phyloP scores from a whole-genome alignment of 2,329 filamentous ascomycete genomes.

The Blastomyces silverae region DNA sequence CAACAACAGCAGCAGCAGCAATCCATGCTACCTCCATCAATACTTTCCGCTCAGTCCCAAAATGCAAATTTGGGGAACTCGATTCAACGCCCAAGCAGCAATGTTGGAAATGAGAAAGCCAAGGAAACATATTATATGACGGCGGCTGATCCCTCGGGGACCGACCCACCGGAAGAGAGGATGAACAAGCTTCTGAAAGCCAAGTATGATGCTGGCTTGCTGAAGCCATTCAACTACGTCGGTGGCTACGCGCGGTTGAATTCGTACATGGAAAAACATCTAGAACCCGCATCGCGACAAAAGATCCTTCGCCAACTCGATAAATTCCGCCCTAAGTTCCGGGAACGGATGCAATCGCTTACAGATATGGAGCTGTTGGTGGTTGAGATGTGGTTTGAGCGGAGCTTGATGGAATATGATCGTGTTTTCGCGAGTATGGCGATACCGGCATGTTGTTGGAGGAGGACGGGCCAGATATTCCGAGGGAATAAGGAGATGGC shows the following conservation, averaged over 20 bases:
- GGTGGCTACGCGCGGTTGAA: slow-evolving; percentile 88
- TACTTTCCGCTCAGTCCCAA: slow-evolving; percentile 27
- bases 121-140: slow-evolving; percentile 90
- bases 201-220: slow-evolving; percentile 89
- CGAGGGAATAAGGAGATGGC: slow-evolving; percentile 98
- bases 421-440: slow-evolving; percentile 99
- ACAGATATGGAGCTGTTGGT: slow-evolving; percentile 91
- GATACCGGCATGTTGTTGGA: slow-evolving; percentile 94
- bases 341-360: slow-evolving; percentile 84
- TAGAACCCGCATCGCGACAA: slow-evolving; percentile 73
- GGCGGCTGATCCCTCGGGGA: slow-evolving; percentile 85
- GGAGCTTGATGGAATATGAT: slow-evolving; percentile 94
- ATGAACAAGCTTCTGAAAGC: slow-evolving; percentile 92
- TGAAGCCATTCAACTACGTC: slow-evolving; percentile 98
- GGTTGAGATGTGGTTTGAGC: slow-evolving; percentile 99
- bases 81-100: slow-evolving; percentile 56
- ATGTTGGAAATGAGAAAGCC: slow-evolving; percentile 59
- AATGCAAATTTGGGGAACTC: slow-evolving; percentile 41
- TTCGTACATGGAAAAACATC: slow-evolving; percentile 84
- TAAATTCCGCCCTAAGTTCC: slow-evolving; percentile 88
- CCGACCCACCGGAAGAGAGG: slow-evolving; percentile 80
- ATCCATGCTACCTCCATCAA: slow-evolving; percentile 24
- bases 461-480: slow-evolving; percentile 94
- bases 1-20: slow-evolving; percentile 31
- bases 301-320: slow-evolving; percentile 89